Evolutionary conservation across 2,329 filamentous ascomycete species (phyloP).

Genomic region (Phialophora verrucosa): DNA sequence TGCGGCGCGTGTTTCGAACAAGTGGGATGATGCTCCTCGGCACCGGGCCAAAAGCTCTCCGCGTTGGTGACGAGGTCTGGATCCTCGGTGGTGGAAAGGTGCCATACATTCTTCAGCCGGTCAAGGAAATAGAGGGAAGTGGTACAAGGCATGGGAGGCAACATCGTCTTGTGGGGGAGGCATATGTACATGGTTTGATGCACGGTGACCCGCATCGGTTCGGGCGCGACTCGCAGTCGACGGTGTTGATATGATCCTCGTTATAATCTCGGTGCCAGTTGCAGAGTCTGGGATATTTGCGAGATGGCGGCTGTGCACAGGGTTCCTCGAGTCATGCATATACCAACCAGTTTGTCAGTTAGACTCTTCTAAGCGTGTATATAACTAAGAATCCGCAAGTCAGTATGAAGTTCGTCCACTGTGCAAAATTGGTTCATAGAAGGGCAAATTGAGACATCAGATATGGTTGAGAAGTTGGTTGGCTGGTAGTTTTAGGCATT

Average conservation of each 20-base stretch:
- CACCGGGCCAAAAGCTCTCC: conserved; percentile 18
- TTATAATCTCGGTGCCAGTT: neutral
- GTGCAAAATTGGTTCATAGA: neutral
- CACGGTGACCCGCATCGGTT: conserved; percentile 20
- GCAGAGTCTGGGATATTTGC: neutral
- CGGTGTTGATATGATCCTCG: conserved; percentile 16
- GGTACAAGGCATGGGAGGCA: neutral
- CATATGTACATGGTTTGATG: conserved; percentile 28
- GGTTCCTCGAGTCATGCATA: neutral
- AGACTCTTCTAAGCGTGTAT: neutral
- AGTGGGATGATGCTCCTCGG: conserved; percentile 16
- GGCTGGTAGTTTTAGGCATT: conserved; percentile 35
- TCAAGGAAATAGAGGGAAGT: neutral
- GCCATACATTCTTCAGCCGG: conserved; percentile 22
- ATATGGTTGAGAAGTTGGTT: conserved; percentile 35
- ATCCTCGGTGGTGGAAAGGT: conserved; percentile 22
- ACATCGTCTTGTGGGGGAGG: conserved; percentile 23
- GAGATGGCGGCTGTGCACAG: neutral
- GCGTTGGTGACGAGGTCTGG: conserved; percentile 21
- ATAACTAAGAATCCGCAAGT: conserved; percentile 8
- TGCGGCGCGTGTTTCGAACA: conserved; percentile 20
- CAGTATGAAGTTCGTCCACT: conserved; percentile 3
- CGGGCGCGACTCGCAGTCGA: conserved; percentile 8
- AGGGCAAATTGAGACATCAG: conserved; percentile 20
- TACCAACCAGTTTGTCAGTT: neutral